These are phyloP conservation scores for Penicillium pancosmium DNA, from an alignment of 495 filamentous ascomycete genomes.

Conservation along the genomic window DNA sequence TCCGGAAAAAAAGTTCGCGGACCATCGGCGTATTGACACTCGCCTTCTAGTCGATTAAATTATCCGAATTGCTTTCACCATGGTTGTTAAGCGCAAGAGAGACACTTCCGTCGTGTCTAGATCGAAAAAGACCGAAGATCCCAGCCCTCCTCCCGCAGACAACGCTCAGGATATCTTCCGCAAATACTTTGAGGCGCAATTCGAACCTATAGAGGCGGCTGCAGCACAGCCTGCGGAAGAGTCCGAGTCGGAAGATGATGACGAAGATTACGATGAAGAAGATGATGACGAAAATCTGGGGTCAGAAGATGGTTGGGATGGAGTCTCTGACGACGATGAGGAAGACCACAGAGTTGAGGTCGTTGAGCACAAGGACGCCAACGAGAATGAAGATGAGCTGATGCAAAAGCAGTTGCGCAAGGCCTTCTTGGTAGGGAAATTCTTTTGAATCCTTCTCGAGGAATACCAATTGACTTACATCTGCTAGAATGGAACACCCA, in stretches of 20 bases:
- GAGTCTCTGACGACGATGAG: conserved; percentile 55
- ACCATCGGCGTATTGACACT: conserved; percentile 5
- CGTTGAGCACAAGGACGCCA: conserved; percentile 60
- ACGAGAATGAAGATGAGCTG: conserved; percentile 36
- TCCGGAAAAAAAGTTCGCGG: conserved; percentile 28
- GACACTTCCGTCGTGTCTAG: conserved; percentile 39
- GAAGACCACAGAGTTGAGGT: conserved; percentile 55
- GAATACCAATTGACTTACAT: conserved; percentile 7
- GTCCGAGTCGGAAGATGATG: conserved; percentile 24
- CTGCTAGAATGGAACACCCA: conserved; percentile 51
- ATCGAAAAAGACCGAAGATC: conserved; percentile 21
- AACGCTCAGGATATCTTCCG: conserved; percentile 62
- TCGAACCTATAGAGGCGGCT: conserved; percentile 65
- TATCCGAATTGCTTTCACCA: conserved; percentile 17
- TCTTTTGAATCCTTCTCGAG: neutral
- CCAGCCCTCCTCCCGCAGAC: conserved; percentile 24
- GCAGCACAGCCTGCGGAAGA: conserved; percentile 11
- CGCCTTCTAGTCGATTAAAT: neutral
- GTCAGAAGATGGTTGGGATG: conserved; percentile 60
- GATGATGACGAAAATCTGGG: conserved; percentile 32
- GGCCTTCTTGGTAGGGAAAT: conserved; percentile 68
- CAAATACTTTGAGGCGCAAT: conserved; percentile 84
- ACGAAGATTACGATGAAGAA: conserved; percentile 32
- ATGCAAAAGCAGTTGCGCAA: conserved; percentile 69
- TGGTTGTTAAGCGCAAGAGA: conserved; percentile 45